phyloP scores from a whole-genome alignment of 331 rosid genomes.

The Quercus lobata region DNA sequence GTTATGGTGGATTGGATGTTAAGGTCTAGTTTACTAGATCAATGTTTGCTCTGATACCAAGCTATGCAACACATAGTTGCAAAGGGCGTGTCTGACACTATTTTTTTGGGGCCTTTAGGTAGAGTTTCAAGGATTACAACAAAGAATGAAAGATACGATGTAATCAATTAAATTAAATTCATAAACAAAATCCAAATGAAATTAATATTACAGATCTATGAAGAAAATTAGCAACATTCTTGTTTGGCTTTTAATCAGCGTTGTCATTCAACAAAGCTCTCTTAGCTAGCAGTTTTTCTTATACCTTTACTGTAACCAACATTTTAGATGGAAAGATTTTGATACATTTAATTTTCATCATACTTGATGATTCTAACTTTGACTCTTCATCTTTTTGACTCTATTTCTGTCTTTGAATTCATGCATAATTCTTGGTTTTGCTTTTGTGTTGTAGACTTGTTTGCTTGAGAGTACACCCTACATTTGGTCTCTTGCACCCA shows the following conservation, averaged over 20 bases:
- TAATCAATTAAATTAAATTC: too few relatives aligned
- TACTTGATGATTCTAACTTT: neutral
- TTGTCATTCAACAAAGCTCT: neutral
- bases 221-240: neutral
- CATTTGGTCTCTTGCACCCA: slow-evolving; percentile 74
- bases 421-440: neutral
- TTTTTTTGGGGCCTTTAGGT: too few relatives aligned
- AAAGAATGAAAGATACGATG: too few relatives aligned
- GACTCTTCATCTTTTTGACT: neutral
- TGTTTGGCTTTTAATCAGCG: neutral
- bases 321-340: neutral
- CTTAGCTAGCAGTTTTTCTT: neutral
- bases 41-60: too few relatives aligned
- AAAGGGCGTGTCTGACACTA: too few relatives aligned
- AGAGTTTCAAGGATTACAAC: too few relatives aligned
- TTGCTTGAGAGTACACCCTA: slow-evolving; percentile 88
- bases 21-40: too few relatives aligned
- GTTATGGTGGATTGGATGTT: too few relatives aligned
- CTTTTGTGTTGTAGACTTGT: slow-evolving; percentile 59
- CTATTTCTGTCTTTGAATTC: neutral
- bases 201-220: neutral
- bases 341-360: neutral
- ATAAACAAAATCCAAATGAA: too few relatives aligned
- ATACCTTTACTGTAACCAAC: neutral
- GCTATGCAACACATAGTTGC: too few relatives aligned